Evolutionary conservation across 805 yeast species (phyloP), one percentile per base, ranked within the genome.

Genomic region (Schwanniomyces polymorphus): DNA sequence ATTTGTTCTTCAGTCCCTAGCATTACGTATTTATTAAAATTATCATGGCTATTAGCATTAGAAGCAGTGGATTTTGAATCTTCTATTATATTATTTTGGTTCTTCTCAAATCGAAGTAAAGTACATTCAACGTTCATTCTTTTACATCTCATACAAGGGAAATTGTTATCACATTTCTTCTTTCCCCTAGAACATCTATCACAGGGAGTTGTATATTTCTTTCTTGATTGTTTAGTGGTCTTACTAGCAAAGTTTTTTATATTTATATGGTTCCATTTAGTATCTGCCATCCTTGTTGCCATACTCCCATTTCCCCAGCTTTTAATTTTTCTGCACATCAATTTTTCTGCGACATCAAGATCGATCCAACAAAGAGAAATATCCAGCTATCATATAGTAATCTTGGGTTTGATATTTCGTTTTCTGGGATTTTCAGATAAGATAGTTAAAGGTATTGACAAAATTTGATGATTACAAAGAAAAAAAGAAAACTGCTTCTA

Each of bases 151-250:
- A 57, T 45, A 49, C 76, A 70, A 7, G 72, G 72, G n/a, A 54
- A 54, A 38, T 48, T 37, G 23, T 53, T 54, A 44, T 65, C 65
- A 53, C 76, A 70, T 18, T 65, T 58, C 38, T 67, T 62, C 41
- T 70, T 64, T 21, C 75, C 46, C 37, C 66, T 51, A 12, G 74
- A 65, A 54, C 76, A 70, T 2, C 66, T 67, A 51, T 70, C 75
- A 50, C 76, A 70, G 3, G 76, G 74, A 18, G 21, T 34, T 7
- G 38, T 34, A 34, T 34, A 34, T 12, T 16, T n/a, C 9, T 17
- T n/a, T 34, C 38, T 34, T 8, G 11, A 7, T 34, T 16, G 11
- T 34, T 16, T 34, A 7, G 7, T 34, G 3, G 38, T 18, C 23
- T 17, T 34, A 5, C 21, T 34, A 12, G 23, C 23, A 16, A 9